Evolutionary conservation across 345 rosid species (phyloP).

Genomic region (Limnanthes douglasii): DNA sequence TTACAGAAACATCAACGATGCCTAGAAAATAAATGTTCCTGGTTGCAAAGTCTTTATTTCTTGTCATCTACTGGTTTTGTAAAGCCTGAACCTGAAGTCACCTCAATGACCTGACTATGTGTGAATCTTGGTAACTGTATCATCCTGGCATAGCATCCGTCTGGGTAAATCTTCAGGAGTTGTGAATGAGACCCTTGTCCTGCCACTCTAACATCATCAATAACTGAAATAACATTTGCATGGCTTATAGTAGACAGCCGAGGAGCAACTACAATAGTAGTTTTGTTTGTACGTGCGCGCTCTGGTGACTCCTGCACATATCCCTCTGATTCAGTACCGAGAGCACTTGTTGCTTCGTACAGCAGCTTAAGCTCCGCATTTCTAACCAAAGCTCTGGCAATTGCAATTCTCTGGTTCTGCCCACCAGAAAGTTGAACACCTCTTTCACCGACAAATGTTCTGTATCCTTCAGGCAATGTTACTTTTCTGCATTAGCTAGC

Average conservation of each 20-base stretch:
- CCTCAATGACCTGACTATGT: conserved; percentile 69
- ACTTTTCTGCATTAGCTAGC: conserved; percentile 66
- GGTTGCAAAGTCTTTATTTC: too few species aligned
- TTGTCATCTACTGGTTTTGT: too few species aligned
- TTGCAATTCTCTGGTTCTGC: conserved; percentile 81
- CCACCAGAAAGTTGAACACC: conserved; percentile 83
- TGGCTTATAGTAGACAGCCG: conserved; percentile 52
- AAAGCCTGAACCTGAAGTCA: conserved; percentile 71
- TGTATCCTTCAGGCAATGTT: conserved; percentile 67
- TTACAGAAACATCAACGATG: too few species aligned
- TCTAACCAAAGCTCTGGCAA: conserved; percentile 63
- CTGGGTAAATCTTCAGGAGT: conserved; percentile 67
- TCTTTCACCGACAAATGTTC: conserved; percentile 59
- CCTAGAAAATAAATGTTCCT: too few species aligned
- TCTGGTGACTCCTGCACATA: conserved; percentile 66
- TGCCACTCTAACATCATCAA: conserved; percentile 45
- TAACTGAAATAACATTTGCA: conserved; percentile 45
- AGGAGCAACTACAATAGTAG: conserved; percentile 70
- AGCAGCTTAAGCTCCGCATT: conserved; percentile 63
- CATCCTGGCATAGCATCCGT: conserved; percentile 89
- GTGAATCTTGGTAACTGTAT: conserved; percentile 92
- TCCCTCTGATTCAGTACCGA: conserved; percentile 60
- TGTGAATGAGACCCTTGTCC: conserved; percentile 75
- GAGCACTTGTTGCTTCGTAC: conserved; percentile 81
- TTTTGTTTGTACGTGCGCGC: conserved; percentile 53